Evolutionary conservation across 805 yeast species (phyloP).

Genomic region (Ogataea zsoltii): DNA sequence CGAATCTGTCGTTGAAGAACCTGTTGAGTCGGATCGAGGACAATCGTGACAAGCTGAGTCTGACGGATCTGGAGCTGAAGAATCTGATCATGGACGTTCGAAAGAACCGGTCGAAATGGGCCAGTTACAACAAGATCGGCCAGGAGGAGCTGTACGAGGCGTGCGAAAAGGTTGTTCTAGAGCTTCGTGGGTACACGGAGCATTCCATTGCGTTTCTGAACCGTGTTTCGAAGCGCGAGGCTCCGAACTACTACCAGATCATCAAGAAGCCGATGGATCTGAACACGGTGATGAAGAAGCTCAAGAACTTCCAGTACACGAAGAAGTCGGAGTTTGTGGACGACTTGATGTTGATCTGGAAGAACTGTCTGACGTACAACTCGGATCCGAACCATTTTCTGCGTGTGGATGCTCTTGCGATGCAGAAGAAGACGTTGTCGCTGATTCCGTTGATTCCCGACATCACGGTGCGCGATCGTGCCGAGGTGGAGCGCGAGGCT

Average conservation of each 20-base stretch:
- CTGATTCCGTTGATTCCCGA: slow-evolving; percentile 88
- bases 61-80: slow-evolving; percentile 82
- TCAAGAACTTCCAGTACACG: slow-evolving; percentile 77
- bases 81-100: slow-evolving; percentile 88
- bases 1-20: slow-evolving; percentile 76
- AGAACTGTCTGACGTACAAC: slow-evolving; percentile 87
- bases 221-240: slow-evolving; percentile 96
- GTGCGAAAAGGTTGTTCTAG: slow-evolving; percentile 91
- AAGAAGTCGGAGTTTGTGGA: slow-evolving; percentile 91
- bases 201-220: slow-evolving; percentile 95
- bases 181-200: slow-evolving; percentile 87
- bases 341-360: slow-evolving; percentile 94
- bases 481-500: slow-evolving; percentile 71
- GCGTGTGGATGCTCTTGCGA: slow-evolving; percentile 89
- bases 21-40: slow-evolving; percentile 75
- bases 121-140: slow-evolving; percentile 90
- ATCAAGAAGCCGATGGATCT: slow-evolving; percentile 96
- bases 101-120: slow-evolving; percentile 96
- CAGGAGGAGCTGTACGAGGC: slow-evolving; percentile 98
- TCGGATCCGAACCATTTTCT: slow-evolving; percentile 93
- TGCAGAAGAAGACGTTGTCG: slow-evolving; percentile 84
- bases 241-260: slow-evolving; percentile 90
- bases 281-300: slow-evolving; percentile 88
- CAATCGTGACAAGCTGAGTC: slow-evolving; percentile 68
- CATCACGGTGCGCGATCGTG: slow-evolving; percentile 69